A percentile compares a stretch with the other conserved stretches of the same genome.
Conservation (phyloP, 2,329 filamentous ascomycete species). For the Sporothrix curviconia region DNA sequence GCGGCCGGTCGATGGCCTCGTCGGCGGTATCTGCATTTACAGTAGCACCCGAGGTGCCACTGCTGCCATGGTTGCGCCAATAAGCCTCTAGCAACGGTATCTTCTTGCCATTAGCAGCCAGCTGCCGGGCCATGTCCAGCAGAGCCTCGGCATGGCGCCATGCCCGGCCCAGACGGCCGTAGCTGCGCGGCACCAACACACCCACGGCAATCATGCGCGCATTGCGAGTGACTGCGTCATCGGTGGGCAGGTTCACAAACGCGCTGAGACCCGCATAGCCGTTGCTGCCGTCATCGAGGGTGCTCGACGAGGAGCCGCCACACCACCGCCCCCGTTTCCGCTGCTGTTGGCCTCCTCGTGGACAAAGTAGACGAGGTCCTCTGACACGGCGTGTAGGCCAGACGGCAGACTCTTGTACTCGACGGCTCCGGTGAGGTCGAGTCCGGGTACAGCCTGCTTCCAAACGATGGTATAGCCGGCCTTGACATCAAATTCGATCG, state of each 20-base stretch:
- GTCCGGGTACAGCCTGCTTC: slow-evolving; percentile 65
- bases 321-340: slow-evolving; percentile 26
- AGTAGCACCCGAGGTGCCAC: not conserved
- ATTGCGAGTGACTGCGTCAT: slow-evolving; percentile 70
- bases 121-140: slow-evolving; percentile 63
- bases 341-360: slow-evolving; percentile 49
- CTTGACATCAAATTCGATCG: slow-evolving; percentile 87
- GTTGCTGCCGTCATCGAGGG: slow-evolving; percentile 21
- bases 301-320: not conserved
- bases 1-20: slow-evolving; percentile 25
- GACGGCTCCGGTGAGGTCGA: slow-evolving; percentile 76
- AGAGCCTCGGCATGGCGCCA: slow-evolving; percentile 81
- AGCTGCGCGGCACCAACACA: slow-evolving; percentile 76
- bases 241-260: slow-evolving; percentile 77
- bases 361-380: slow-evolving; percentile 91
- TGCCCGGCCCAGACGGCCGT: slow-evolving; percentile 75
- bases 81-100: slow-evolving; percentile 66
- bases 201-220: slow-evolving; percentile 92
- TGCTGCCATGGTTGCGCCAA: slow-evolving; percentile 59
- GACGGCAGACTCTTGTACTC: slow-evolving; percentile 97
- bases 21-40: too few relatives aligned
- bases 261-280: slow-evolving; percentile 82
- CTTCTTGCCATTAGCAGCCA: slow-evolving; percentile 59
- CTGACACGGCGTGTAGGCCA: slow-evolving; percentile 77
- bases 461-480: slow-evolving; percentile 86